Conservation (phyloP, 2,329 filamentous ascomycete genomes). For the Pestalotiopsis sp. region DNA sequence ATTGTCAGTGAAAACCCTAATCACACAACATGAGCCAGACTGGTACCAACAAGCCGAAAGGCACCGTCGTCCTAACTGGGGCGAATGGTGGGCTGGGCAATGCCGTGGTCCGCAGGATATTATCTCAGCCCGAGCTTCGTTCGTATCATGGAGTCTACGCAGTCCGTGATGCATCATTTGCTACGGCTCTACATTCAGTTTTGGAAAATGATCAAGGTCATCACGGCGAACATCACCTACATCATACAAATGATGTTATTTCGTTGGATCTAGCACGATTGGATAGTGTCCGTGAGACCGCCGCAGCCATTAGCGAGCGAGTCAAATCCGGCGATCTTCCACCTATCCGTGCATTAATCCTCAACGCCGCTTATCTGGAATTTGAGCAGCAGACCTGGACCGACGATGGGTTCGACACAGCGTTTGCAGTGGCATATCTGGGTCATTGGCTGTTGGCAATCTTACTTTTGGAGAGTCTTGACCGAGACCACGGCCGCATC, state of each 20-base stretch:
- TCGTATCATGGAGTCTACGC: slow-evolving; percentile 36
- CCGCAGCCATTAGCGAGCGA: slow-evolving; percentile 19
- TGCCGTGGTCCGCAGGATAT: slow-evolving; percentile 30
- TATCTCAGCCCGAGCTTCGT: slow-evolving; percentile 28
- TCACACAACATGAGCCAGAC: neutral
- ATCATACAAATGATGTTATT: slow-evolving; percentile 28
- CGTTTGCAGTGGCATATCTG: slow-evolving; percentile 33
- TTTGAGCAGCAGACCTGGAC: slow-evolving; percentile 27
- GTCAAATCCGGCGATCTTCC: slow-evolving; percentile 23
- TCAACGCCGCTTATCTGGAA: slow-evolving; percentile 27
- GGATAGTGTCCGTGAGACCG: slow-evolving; percentile 17
- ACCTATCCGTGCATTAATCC: slow-evolving; percentile 26
- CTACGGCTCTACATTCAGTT: slow-evolving; percentile 24
- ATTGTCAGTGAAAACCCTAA: neutral
- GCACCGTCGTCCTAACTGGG: slow-evolving; percentile 37
- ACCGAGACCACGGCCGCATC: slow-evolving; percentile 30
- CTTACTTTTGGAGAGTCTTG: slow-evolving; percentile 34
- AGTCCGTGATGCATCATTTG: slow-evolving; percentile 34
- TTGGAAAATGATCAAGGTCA: slow-evolving; percentile 19
- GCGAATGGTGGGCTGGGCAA: slow-evolving; percentile 39
- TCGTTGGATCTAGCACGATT: slow-evolving; percentile 24
- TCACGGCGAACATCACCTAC: slow-evolving; percentile 20
- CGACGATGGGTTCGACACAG: slow-evolving; percentile 32
- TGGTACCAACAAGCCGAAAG: slow-evolving; percentile 10
- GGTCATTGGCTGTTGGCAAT: slow-evolving; percentile 32